Percentiles rank a stretch among this genome's conserved stretches.
Evolutionary conservation across 768 basidiomycete species (phyloP).

Genomic region (Leccinellum albellum): DNA sequence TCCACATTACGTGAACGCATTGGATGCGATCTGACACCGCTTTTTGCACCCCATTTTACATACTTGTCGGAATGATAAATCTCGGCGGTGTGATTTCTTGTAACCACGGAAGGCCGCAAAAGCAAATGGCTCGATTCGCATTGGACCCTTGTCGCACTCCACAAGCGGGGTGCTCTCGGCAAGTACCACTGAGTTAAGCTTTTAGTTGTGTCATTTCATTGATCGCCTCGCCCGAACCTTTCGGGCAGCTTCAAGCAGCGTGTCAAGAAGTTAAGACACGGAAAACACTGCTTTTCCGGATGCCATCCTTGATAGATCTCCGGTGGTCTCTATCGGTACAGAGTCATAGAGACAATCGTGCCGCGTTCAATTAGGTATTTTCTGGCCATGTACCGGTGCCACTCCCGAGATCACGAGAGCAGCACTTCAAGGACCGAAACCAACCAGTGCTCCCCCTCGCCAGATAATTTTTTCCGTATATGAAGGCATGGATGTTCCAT

Average conservation of each 20-base stretch:
- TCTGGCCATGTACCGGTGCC: conserved; percentile 45
- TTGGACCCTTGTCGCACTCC: background rate
- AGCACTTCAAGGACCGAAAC: conserved; percentile 19
- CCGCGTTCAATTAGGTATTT: conserved; percentile 46
- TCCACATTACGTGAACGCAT: conserved; percentile 27
- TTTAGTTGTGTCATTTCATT: conserved; percentile 23
- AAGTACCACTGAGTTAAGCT: conserved; percentile 27
- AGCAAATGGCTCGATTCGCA: background rate
- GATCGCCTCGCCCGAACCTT: conserved; percentile 17
- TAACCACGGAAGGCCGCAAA: conserved; percentile 1
- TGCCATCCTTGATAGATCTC: conserved; percentile 17
- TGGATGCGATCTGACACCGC: conserved; percentile 15
- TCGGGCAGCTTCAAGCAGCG: conserved; percentile 1
- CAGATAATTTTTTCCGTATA: conserved; percentile 22
- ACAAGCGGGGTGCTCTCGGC: conserved; percentile 12
- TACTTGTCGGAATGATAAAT: conserved; percentile 15
- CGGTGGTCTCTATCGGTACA: conserved; percentile 11
- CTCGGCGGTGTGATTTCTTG: background rate
- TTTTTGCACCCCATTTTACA: conserved; percentile 21
- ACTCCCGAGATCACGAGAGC: conserved; percentile 47
- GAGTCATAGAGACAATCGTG: conserved; percentile 39
- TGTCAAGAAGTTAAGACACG: conserved; percentile 6
- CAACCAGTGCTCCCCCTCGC: conserved; percentile 28
- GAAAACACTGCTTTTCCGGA: conserved; percentile 12
- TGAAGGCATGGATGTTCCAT: conserved; percentile 20